Conservation (phyloP, 305 asterid genomes). For the Rubia occidens region DNA sequence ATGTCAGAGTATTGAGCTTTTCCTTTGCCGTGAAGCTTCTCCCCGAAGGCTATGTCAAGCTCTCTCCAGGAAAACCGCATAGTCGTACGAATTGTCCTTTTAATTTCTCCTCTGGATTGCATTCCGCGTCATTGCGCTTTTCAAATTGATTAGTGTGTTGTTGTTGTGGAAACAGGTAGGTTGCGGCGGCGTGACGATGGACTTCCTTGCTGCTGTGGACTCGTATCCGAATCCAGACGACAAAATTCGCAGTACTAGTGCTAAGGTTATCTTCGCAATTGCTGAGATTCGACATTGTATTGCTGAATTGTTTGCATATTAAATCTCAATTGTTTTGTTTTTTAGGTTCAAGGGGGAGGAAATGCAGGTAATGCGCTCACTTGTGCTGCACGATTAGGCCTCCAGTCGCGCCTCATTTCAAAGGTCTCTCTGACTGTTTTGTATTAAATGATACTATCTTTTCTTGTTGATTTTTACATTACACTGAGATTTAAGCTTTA, state of each 20-base stretch:
- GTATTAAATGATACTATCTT: not conserved
- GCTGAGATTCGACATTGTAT: not conserved
- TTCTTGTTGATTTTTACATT: not conserved
- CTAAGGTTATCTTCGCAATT: conserved; percentile 36
- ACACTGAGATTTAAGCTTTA: not conserved
- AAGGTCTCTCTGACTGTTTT: conserved; percentile 41
- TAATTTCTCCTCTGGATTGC: not conserved
- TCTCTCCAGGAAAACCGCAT: conserved; percentile 45
- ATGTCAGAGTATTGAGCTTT: not conserved
- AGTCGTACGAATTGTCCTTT: conserved; percentile 24
- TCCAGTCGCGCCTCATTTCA: conserved; percentile 66
- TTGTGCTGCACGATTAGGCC: conserved; percentile 82
- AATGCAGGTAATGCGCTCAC: conserved; percentile 90
- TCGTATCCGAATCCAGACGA: conserved; percentile 93
- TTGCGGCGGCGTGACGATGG: conserved; percentile 54
- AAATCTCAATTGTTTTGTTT: conserved; percentile 1
- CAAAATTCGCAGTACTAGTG: conserved; percentile 70
- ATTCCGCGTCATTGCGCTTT: not conserved
- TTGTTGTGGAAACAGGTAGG: conserved; percentile 53
- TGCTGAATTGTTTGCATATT: not conserved
- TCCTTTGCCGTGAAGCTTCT: conserved; percentile 15
- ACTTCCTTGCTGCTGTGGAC: conserved; percentile 74
- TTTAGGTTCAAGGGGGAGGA: conserved; percentile 88
- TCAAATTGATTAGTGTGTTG: conserved; percentile 8
- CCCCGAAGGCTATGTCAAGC: conserved; percentile 33